Evolutionary conservation across 768 basidiomycete species (phyloP).

Genomic region (Leccinum rimulosum): DNA sequence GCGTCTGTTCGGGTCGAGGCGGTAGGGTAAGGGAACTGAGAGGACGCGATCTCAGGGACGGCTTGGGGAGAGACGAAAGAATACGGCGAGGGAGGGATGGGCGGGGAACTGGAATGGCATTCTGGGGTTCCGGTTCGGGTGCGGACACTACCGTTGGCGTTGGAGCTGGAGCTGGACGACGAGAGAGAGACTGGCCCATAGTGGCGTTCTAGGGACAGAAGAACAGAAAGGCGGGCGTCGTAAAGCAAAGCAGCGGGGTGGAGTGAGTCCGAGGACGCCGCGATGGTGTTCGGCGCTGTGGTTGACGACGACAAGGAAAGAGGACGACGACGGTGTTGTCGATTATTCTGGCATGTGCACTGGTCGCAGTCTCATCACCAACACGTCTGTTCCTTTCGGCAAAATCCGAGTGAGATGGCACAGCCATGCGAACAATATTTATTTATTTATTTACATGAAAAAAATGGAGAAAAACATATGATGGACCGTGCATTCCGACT

Average conservation of each 20-base stretch:
- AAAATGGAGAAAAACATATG: slow-evolving; percentile 6
- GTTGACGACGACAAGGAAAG: slow-evolving; percentile 10
- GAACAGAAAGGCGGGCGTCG: slow-evolving; percentile 1
- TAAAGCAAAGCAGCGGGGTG: not conserved
- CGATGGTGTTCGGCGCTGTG: slow-evolving; percentile 12
- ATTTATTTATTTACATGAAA: slow-evolving; percentile 3
- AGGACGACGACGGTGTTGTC: slow-evolving; percentile 9
- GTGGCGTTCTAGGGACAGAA: slow-evolving; percentile 4
- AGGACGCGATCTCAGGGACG: slow-evolving; percentile 18
- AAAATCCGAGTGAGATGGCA: slow-evolving; percentile 15
- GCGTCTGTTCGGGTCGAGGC: slow-evolving; percentile 25
- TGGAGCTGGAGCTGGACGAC: slow-evolving; percentile 14
- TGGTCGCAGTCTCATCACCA: slow-evolving; percentile 21
- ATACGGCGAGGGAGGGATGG: slow-evolving; percentile 36
- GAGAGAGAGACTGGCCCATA: slow-evolving; percentile 35
- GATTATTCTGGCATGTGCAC: slow-evolving; percentile 25
- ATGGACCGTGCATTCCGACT: not conserved
- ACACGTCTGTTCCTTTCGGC: slow-evolving; percentile 21
- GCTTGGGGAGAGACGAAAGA: slow-evolving; percentile 30
- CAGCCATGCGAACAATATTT: slow-evolving; percentile 15
- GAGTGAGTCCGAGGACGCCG: slow-evolving; percentile 4
- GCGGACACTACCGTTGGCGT: slow-evolving; percentile 8
- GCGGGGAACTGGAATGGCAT: slow-evolving; percentile 1
- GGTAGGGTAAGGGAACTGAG: slow-evolving; percentile 19
- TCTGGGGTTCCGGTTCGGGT: slow-evolving; percentile 6